Conservation (phyloP, 2,329 filamentous ascomycete genomes). For the Leptographium wingfieldii region DNA sequence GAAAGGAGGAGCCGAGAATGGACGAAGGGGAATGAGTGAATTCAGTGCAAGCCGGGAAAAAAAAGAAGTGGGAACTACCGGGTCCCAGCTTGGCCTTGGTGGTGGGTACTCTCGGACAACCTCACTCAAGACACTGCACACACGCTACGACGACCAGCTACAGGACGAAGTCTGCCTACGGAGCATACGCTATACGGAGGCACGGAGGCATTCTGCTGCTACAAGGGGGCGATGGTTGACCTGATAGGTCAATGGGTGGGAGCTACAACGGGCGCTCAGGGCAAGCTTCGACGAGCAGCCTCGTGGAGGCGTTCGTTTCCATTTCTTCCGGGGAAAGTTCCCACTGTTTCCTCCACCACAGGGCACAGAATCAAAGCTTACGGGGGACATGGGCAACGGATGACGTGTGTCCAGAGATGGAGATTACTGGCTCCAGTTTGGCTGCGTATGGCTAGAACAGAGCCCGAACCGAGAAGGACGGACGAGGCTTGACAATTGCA, state of each 20-base stretch:
- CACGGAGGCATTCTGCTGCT: neutral
- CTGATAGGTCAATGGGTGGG: conserved; percentile 2
- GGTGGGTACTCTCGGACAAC: conserved; percentile 7
- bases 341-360: neutral
- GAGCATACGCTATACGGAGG: neutral
- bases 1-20: conserved; percentile 14
- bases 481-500: neutral
- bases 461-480: neutral
- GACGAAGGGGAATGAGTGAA: conserved; percentile 14
- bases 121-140: neutral
- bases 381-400: neutral
- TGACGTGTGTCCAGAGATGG: neutral
- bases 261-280: neutral
- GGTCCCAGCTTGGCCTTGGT: conserved; percentile 1
- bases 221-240: neutral
- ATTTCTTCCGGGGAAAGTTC: conserved; percentile 3
- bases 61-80: conserved; percentile 8
- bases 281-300: neutral
- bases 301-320: neutral
- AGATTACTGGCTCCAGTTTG: neutral
- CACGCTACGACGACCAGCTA: neutral
- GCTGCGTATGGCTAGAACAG: neutral
- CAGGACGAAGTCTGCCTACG: neutral
- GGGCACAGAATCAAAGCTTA: neutral
- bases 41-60: conserved; percentile 11